Evolutionary conservation across 805 yeast genomes (phyloP), one percentile per base, ranked within the genome.

Genomic region (Saccharomyces eubayanus): DNA sequence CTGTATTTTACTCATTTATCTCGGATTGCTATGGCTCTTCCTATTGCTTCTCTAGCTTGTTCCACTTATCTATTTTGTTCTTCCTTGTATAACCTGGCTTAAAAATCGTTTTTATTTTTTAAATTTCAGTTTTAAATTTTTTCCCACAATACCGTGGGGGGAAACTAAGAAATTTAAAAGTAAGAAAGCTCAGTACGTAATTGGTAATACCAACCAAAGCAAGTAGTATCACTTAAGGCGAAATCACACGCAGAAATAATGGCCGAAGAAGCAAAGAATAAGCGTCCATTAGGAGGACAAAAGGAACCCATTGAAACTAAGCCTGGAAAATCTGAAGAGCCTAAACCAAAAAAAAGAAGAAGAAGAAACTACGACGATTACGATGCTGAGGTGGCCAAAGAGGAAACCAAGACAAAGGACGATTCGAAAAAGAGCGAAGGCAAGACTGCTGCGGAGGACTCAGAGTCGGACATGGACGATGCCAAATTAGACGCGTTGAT

Each of bases 341-440:
- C 14, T 41, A 28, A 11, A 53, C 46, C 48, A n/a, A 46, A 41
- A 29, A 51, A 46, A 45, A 61, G 66, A 68, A 73, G 68, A 73
- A 74, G 70, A 78, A 77, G 72, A 77, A 78, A 72, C 72, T 78
- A 69, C 76, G 84, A 74, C 73, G 89, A 75, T 70, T 82, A 70
- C 74, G 81, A 62, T 75, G 86, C 82, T 54, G 84, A 79, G 56
- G 78, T 75, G n/a, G 83, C 83, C 31, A 81, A 79, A 56, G 80
- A 77, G 48, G 79, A 78, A 46, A 79, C 73, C n/a, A 64, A 69
- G 5, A 60, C 59, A 10, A 72, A 70, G 14, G 65, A 61, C n/a
- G 58, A 58, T 10, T 77, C 62, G 20, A 69, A 63, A 5, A 67
- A 68, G 16, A 60, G 57, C 6, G 70, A 66, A 6, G 66, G 60